Base-by-base conservation (phyloP, 148 eudicot genomes). In the Fagopyrum homotropicum region DNA sequence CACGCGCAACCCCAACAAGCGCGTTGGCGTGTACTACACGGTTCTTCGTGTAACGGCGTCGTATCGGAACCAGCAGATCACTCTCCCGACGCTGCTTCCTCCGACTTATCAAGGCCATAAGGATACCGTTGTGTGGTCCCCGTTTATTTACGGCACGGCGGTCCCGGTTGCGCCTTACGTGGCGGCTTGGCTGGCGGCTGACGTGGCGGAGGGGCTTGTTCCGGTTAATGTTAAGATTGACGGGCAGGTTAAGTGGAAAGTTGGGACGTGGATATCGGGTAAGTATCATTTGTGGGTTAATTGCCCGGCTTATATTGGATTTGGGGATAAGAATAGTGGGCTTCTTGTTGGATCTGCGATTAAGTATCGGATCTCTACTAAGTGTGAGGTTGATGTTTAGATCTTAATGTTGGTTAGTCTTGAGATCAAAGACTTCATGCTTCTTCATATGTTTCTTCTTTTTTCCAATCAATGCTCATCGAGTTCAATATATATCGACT, bases 1-100 rank as follows among this genome's bases (percentile, higher is more conserved):
- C 48, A 72, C 91, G 6, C 78, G 76, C 2, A 88, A 88, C 83
- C 89, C 87, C 1, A 88, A 85, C 76, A 76, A 2, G 72, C 73
- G 72, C 0, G 72, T 85, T 64, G 89, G 91, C 7, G 75, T 88
- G 7, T 85, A 77, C 86, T 88, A 85, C 74, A 84, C 84, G 73
- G 61, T 35, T 4, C 66, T 88, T 50, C 83, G 82, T 80, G 74
- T 84, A 12, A 83, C 74, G 72, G 84, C 83, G n/a, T 6, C 83
- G 4, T 85, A 88, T 71, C 78, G 80, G 0, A 72, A 73, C 77
- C 91, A 88, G 72, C 88, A 85, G 43, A 83, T 87, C 74, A 81
- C 90, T 0, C 75, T 75, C 2, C 79, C 87, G 2, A 79, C 83
- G 2, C 22, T 64, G 17, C 63, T 87, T 1, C 89, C 87, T 2